Evolutionary conservation across 805 yeast species (phyloP), one percentile per base, ranked within the genome.

Genomic region (Metschnikowia peoriensis): DNA sequence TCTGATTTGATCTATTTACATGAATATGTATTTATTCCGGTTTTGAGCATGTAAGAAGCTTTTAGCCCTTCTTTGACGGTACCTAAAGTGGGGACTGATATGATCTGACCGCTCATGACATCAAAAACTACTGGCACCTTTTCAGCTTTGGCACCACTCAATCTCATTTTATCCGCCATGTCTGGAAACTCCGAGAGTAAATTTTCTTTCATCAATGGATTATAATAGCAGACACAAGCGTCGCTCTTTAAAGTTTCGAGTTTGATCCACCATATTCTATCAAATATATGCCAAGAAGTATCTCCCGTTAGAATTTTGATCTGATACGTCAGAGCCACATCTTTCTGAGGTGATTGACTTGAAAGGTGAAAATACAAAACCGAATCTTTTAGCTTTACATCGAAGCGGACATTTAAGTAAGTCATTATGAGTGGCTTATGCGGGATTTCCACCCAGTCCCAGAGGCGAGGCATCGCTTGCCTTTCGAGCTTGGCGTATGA

Each of bases 401-500:
- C 10, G 22, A 56, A 47, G 28, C 41, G 17, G 10, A 56, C 52
- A 22, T 55, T 55, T n/a, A 56, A 46, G 46, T 54, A 56, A 3
- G 57, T 56, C 46, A 54, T 44, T 9, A 8, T 38, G 2, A 46
- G 16, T 2, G n/a, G 12, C 0, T 14, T n/a, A 4, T 29, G 16
- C 5, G 44, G 43, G 6, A 14, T 32, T 12, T 45, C 46, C 7
- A 56, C 37, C 46, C 53, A 54, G 4, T 34, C 38, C 40, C 42
- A 29, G 10, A 73, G 45, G 32, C 54, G 56, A 0, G 77, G 75
- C 12, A 72, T 52, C 9, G 69, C 62, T 6, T 57, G 65, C 28
- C 75, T 51, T 43, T 71, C 71, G 15, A 74, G 41, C 52, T 68
- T 73, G 15, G 78, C 72, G 50, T 71, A 75, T 2, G 67, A 56